Evolutionary conservation across 1,284 basidiomycete genomes (phyloP).

Genomic region (Bjerkandera adusta): DNA sequence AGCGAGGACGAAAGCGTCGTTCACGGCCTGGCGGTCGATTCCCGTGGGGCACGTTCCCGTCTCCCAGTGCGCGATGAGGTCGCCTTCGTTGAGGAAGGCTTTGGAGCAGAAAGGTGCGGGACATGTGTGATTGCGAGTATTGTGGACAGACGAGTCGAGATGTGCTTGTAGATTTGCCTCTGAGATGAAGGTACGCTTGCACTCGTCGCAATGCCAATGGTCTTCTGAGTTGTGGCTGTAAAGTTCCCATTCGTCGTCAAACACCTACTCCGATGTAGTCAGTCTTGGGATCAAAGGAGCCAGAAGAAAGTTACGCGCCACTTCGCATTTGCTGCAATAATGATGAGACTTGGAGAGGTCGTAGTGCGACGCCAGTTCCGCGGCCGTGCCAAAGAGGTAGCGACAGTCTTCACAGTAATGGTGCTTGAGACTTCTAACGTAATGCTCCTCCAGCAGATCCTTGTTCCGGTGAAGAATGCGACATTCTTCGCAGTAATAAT

Average conservation of each 20-base stretch:
- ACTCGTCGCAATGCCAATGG: slow-evolving; percentile 26
- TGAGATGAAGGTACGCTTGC: slow-evolving; percentile 26
- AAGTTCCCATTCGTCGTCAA: slow-evolving; percentile 13
- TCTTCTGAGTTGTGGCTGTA: slow-evolving; percentile 22
- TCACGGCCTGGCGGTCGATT: slow-evolving; percentile 26
- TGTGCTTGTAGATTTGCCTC: slow-evolving; percentile 25
- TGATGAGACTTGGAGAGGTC: no score
- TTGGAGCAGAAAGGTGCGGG: slow-evolving; percentile 24
- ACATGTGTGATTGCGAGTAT: slow-evolving; percentile 20
- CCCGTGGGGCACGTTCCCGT: slow-evolving; percentile 28
- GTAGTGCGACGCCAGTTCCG: no score
- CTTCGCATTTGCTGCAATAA: no score
- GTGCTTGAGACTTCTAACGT: no score
- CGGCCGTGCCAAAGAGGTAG: no score
- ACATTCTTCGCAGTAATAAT: no score
- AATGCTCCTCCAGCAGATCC: no score
- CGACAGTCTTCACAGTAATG: no score
- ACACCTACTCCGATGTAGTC: slow-evolving; percentile 13
- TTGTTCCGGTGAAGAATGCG: no score
- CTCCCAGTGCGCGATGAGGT: slow-evolving; percentile 31
- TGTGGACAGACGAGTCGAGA: slow-evolving; percentile 24
- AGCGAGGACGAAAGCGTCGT: slow-evolving; percentile 21
- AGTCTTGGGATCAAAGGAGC: no score
- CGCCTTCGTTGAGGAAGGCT: slow-evolving; percentile 28
- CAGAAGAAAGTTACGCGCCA: no score